Evolutionary conservation across 1,284 basidiomycete species (phyloP), one percentile per base, ranked within the genome.

Genomic region (Irpex sp.): DNA sequence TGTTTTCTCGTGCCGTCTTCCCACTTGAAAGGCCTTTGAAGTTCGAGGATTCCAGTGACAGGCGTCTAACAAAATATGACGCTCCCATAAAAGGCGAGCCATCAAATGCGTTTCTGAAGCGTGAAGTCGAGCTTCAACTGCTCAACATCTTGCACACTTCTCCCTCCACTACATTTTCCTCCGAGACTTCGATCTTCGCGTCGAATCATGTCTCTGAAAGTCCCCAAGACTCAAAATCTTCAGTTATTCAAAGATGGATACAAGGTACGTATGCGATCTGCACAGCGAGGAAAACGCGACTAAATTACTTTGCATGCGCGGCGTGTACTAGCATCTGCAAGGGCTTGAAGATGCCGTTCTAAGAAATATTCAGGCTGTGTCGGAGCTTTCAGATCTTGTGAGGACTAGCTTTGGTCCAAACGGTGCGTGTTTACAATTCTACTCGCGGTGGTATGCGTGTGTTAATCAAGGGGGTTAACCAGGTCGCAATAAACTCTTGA

Each of bases 321-420:
- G 67, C 57, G 69, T 71, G 62, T 76, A 96, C 21, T 26, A 26
- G 92, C 89, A 95, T 73, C 80, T 94, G 56, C 89, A 90, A 78
- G 96, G 96, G 1, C 82, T 98, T 67, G 96, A 98, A 75, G 96
- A 98, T 74, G 94, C 96, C 13, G 92, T 96, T 31, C 79, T 96
- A 68, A 88, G 97, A 66, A 99, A 98, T 80, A 98, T 98, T 71
- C 91, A 96, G 74, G 97, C 97, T 8, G 94, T 98, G 21, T 84
- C 87, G 59, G 97, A 99, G 76, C 84, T 99, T 59, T 94, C 94
- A 51, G 92, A 98, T 79, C 92, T 98, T 69, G 94, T 98, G 51
- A 84, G 97, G 70, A 99, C 97, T 61, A 94, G 93, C 75, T 97
- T 97, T 75, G 96, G 96, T 19, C 96, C 96, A 38, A 97, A 97